Conservation (phyloP, 306 rosid species). For the Glycine soja region DNA sequence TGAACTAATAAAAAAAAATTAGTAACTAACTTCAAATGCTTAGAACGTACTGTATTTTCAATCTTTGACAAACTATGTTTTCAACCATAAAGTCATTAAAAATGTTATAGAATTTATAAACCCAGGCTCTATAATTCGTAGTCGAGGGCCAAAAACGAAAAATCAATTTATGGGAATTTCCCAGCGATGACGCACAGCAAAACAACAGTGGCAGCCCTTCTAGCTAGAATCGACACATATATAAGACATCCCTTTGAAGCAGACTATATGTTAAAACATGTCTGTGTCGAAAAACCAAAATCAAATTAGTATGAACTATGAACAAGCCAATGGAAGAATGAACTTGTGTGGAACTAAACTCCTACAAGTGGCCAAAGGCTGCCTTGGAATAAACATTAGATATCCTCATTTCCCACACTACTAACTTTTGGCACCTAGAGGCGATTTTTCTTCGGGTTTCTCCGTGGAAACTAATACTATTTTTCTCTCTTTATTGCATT, state of each 20-base stretch:
- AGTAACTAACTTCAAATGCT: too few relatives aligned
- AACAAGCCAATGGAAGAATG: background rate
- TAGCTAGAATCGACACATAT: constrained; percentile 28
- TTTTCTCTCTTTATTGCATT: background rate
- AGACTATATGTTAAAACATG: constrained; percentile 3
- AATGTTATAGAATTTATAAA: background rate
- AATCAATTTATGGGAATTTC: constrained; percentile 1
- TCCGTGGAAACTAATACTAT: background rate
- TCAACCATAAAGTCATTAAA: background rate
- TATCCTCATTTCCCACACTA: constrained; percentile 5
- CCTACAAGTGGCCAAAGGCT: background rate
- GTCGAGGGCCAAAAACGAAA: background rate
- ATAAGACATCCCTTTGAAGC: background rate
- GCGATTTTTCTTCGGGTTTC: background rate
- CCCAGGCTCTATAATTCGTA: background rate
- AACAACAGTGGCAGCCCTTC: background rate
- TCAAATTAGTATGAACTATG: constrained; percentile 1
- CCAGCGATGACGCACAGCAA: background rate
- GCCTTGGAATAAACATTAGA: constrained; percentile 10
- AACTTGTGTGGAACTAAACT: background rate
- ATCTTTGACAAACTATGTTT: too few relatives aligned
- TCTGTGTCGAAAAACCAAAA: constrained; percentile 11
- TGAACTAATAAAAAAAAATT: too few relatives aligned
- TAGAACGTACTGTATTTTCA: too few relatives aligned
- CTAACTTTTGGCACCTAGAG: constrained; percentile 18